Evolutionary conservation across 768 basidiomycete species (phyloP).

Genomic region (Ephemerocybe angulata): DNA sequence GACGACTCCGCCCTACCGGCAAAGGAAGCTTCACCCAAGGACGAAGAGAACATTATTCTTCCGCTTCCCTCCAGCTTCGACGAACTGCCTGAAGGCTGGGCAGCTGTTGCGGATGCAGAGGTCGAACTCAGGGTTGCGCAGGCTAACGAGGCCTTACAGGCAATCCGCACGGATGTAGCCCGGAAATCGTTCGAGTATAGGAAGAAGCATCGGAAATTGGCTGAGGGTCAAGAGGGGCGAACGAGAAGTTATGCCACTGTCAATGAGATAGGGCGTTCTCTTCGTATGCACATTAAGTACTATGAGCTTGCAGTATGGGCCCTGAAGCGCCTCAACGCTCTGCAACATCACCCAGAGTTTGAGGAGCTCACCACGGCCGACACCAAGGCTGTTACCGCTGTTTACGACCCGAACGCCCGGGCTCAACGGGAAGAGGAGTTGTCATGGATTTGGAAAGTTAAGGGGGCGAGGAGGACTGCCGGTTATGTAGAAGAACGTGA

Average conservation of each 20-base stretch:
- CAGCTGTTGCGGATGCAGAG: background rate
- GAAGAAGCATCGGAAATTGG: background rate
- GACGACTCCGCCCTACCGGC: background rate
- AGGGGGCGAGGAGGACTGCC: background rate
- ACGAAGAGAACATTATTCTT: background rate
- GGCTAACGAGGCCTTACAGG: background rate
- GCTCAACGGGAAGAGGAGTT: background rate
- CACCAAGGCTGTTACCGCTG: background rate
- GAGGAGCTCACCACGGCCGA: background rate
- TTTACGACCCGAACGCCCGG: background rate
- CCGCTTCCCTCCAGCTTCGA: background rate
- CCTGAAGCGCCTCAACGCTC: background rate
- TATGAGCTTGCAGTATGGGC: background rate
- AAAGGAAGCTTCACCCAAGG: too few relatives aligned
- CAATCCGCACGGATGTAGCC: background rate
- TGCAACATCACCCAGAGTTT: background rate
- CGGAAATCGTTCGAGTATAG: background rate
- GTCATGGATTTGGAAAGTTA: background rate
- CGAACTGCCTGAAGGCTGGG: background rate
- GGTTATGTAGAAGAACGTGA: background rate
- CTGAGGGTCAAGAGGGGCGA: background rate
- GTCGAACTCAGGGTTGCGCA: background rate
- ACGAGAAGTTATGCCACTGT: background rate
- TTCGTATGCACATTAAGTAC: background rate
- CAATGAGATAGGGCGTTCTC: background rate